These are phyloP conservation scores for Hypoxylon trugodes DNA, from an alignment of 495 filamentous ascomycete genomes.

Conservation along the genomic window DNA sequence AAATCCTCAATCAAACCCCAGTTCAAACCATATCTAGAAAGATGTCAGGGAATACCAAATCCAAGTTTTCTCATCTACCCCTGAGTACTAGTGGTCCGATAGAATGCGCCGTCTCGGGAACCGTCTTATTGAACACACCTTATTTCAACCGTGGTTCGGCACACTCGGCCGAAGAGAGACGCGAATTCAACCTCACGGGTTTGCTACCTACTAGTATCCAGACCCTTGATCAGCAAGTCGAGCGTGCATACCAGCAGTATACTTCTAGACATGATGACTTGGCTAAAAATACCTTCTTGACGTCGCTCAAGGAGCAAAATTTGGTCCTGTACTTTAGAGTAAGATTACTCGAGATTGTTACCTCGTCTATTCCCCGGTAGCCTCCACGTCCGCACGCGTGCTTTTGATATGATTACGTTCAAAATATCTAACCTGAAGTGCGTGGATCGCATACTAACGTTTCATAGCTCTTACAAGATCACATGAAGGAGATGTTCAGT, in stretches of 20 bases:
- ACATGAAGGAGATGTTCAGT: slow-evolving; percentile 80
- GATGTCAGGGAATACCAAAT: slow-evolving; percentile 41
- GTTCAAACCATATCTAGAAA: slow-evolving; percentile 27
- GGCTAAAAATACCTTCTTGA: slow-evolving; percentile 87
- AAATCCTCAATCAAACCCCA: slow-evolving; percentile 12
- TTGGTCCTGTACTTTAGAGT: slow-evolving; percentile 78
- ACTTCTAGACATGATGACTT: slow-evolving; percentile 72
- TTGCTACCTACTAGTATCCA: slow-evolving; percentile 76
- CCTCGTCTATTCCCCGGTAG: too few relatives aligned
- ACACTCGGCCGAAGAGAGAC: slow-evolving; percentile 73
- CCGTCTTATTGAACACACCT: slow-evolving; percentile 69
- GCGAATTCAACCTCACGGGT: slow-evolving; percentile 73
- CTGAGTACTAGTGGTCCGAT: slow-evolving; percentile 70
- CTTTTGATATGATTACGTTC: neutral
- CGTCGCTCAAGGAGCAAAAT: slow-evolving; percentile 87
- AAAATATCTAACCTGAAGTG: neutral
- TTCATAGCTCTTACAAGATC: slow-evolving; percentile 52
- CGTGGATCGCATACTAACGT: neutral
- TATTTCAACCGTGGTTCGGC: slow-evolving; percentile 88
- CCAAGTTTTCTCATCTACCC: slow-evolving; percentile 67
- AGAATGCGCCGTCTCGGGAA: slow-evolving; percentile 67
- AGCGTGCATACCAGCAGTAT: slow-evolving; percentile 85
- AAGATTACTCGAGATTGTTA: slow-evolving; percentile 9
- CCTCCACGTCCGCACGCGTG: neutral
- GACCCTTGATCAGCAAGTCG: slow-evolving; percentile 80